These are phyloP conservation scores for Fusarium devonianum DNA, from an alignment of 2,329 filamentous ascomycete species.

Conservation along the genomic window DNA sequence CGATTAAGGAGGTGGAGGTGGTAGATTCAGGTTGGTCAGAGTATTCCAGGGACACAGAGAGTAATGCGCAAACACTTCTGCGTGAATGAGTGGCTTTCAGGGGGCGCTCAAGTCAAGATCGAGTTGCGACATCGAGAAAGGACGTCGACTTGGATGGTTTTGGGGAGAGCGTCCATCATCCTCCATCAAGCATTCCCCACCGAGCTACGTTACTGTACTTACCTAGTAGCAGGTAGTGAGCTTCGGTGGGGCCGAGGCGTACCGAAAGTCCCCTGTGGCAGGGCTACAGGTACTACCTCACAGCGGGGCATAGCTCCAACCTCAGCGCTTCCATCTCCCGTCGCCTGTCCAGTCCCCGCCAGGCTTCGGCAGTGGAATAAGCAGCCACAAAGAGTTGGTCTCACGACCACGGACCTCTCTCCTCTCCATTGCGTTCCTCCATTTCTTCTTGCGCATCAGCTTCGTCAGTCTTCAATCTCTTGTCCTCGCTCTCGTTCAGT, in stretches of 20 bases:
- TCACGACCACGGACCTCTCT: not conserved
- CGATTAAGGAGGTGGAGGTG: not conserved
- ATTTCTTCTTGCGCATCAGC: not conserved
- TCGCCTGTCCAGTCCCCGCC: not conserved
- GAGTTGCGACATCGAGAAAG: not conserved
- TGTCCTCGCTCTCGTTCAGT: not conserved
- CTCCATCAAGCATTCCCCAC: constrained; percentile 4
- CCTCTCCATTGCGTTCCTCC: not conserved
- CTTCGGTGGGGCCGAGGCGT: constrained; percentile 7
- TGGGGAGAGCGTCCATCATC: constrained; percentile 9
- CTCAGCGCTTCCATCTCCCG: too few relatives aligned
- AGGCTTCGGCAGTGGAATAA: not conserved
- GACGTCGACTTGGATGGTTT: constrained; percentile 11
- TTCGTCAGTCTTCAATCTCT: not conserved
- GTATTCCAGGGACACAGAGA: not conserved
- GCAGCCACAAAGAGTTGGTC: constrained; percentile 3
- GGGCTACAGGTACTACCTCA: too few relatives aligned
- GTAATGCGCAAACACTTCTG: not conserved
- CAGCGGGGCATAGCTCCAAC: too few relatives aligned
- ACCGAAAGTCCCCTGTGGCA: too few relatives aligned
- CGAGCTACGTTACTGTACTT: too few relatives aligned
- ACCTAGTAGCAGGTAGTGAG: constrained; percentile 14
- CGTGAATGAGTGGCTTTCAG: not conserved
- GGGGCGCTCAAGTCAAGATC: not conserved
- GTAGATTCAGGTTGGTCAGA: not conserved